Conservation (phyloP, 495 filamentous ascomycete genomes). For the Xylaria scruposa region DNA sequence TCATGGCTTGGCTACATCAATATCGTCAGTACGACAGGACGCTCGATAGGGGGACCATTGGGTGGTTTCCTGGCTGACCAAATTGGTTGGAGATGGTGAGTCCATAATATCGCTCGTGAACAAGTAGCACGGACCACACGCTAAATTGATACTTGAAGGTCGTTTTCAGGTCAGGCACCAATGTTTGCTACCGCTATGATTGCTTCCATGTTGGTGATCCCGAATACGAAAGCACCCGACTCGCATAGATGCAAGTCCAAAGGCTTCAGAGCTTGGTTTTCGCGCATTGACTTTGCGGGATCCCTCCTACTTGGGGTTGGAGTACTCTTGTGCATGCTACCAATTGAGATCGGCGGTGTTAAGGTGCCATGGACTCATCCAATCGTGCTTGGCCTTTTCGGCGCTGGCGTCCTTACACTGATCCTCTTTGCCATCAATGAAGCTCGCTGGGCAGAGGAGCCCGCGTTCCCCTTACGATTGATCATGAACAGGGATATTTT, state of each 20-base stretch:
- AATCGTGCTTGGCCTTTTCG: conserved; percentile 46
- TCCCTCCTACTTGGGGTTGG: conserved; percentile 49
- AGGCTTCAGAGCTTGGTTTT: conserved; percentile 38
- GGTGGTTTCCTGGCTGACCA: conserved; percentile 70
- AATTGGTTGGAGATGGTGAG: conserved; percentile 70
- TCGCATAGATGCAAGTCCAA: conserved; percentile 6
- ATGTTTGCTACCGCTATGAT: conserved; percentile 62
- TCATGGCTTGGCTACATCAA: conserved; percentile 72
- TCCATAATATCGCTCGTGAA: background rate
- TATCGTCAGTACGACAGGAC: conserved; percentile 65
- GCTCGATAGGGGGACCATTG: conserved; percentile 68
- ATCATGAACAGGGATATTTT: conserved; percentile 62
- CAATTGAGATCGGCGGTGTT: conserved; percentile 66
- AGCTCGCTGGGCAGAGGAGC: conserved; percentile 59
- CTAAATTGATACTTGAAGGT: conserved; percentile 47
- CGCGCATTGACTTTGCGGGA: conserved; percentile 62
- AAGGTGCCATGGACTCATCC: conserved; percentile 63
- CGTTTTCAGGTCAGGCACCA: conserved; percentile 66
- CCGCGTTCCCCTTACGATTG: conserved; percentile 67
- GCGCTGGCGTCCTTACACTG: conserved; percentile 44
- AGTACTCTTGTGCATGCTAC: conserved; percentile 59
- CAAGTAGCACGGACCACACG: background rate
- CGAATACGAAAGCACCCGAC: conserved; percentile 28
- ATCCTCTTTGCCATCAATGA: conserved; percentile 60
- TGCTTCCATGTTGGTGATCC: conserved; percentile 54